Base-by-base conservation (phyloP, 495 filamentous ascomycete species). In the Aspergillus olivimuriae region DNA sequence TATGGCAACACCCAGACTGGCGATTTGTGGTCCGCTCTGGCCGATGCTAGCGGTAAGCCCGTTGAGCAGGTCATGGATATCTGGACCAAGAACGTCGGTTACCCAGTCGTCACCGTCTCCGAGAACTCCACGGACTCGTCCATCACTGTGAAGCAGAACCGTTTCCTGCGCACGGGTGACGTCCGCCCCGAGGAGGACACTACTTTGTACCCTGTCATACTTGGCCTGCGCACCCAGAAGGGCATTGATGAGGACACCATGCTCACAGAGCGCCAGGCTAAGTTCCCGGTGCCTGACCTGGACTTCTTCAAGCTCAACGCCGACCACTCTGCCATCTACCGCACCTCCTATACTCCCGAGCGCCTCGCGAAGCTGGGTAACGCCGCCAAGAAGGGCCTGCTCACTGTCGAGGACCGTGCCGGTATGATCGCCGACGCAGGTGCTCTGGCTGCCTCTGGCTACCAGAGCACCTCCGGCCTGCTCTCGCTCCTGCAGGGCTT, bases 361-460 rank as follows among this genome's bases (percentile, higher is more conserved):
- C 75, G 79, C 7, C 66, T 82, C 15, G 60, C 68, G 48, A 82
- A 83, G 68, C 70, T 84, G 5, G 80, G 78, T 16, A 64, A 87
- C 58, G 87, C 88, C 36, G 87, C 88, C n/a, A 88, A 83, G 61
- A 65, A 84, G 12, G 88, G 87, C 1, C 72, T 91, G n/a, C 72
- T 98, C 30, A 86, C 78, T n/a, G 86, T 92, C 23, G 87, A 95
- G 63, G 91, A 96, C 60, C 81, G 91, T 37, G 89, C 90, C 34
- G 92, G 92, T 57, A 88, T 98, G 84, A 84, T 98, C 50, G 90
- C 90, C 21, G 92, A 98, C 60, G 87, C 92, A 9, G 90, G 89
- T 51, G 88, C 92, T 33, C 73, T 98, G 50, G 86, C 91, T 42
- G 75, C 86, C 4, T 90, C 88, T 12, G 91, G 91, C 21, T 95